A percentile compares a stretch with the other conserved stretches of the same genome.
phyloP scores from a whole-genome alignment of 805 yeast species.

The Candida verbasci region DNA sequence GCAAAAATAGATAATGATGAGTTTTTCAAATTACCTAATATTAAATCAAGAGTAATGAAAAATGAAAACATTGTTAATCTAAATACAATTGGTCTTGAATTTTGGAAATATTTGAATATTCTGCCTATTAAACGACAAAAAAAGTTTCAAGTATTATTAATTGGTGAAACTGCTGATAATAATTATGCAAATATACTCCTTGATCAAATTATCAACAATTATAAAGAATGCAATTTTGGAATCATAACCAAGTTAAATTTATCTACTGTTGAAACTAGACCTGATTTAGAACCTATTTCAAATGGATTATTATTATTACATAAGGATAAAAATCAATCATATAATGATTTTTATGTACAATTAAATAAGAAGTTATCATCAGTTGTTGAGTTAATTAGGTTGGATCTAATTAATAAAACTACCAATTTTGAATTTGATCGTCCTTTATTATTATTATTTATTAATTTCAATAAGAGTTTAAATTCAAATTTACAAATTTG shows the following conservation, averaged over 20 bases:
- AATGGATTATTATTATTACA: constrained; percentile 24
- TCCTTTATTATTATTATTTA: constrained; percentile 50
- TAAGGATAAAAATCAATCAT: constrained; percentile 16
- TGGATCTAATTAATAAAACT: constrained; percentile 38
- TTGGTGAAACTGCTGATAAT: constrained; percentile 31
- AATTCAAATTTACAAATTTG: constrained; percentile 46
- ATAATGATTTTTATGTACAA: constrained; percentile 26
- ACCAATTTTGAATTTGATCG: constrained; percentile 39
- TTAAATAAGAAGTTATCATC: constrained; percentile 24
- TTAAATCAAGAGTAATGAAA: constrained; percentile 27
- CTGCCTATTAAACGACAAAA: constrained; percentile 50
- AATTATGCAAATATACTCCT: constrained; percentile 32
- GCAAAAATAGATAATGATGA: constrained; percentile 15
- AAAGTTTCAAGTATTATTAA: constrained; percentile 47
- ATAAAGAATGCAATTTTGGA: constrained; percentile 49
- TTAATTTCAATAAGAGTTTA: constrained; percentile 39
- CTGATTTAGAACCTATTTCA: constrained; percentile 25
- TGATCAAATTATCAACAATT: constrained; percentile 37
- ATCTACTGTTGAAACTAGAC: constrained; percentile 22
- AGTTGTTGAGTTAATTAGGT: constrained; percentile 33
- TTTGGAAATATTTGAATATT: constrained; percentile 57
- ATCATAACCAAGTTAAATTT: constrained; percentile 27
- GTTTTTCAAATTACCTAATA: constrained; percentile 19
- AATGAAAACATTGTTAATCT: constrained; percentile 43
- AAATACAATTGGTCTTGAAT: constrained; percentile 39